These are phyloP conservation scores for Sanghuangporus weigelae DNA, from an alignment of 1,284 basidiomycete species.

Conservation along the genomic window DNA sequence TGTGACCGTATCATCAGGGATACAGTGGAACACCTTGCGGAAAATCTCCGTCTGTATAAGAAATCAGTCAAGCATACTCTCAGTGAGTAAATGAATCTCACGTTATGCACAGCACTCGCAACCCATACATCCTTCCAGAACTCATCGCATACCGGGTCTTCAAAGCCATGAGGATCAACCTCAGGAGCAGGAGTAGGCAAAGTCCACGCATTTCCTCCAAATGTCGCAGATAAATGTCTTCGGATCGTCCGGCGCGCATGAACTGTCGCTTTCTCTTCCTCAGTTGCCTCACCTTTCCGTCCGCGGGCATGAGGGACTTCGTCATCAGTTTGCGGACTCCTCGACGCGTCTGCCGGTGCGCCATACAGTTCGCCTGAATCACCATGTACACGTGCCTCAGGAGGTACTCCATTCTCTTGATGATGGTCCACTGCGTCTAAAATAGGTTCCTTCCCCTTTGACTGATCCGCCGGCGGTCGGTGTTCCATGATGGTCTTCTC, in stretches of 20 bases:
- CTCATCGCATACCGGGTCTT: constrained; percentile 78
- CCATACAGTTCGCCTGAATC: constrained; percentile 37
- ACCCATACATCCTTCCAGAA: constrained; percentile 93
- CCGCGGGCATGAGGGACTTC: constrained; percentile 40
- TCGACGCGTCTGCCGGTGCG: constrained; percentile 51
- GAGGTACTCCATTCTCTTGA: constrained; percentile 24
- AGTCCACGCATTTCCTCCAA: constrained; percentile 51
- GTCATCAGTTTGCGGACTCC: constrained; percentile 37
- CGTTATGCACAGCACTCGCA: constrained; percentile 79
- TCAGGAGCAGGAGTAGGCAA: constrained; percentile 63
- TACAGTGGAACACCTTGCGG: constrained; percentile 87
- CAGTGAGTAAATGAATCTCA: constrained; percentile 33
- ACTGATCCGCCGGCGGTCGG: constrained; percentile 27
- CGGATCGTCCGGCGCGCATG: constrained; percentile 46
- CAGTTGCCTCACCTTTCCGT: constrained; percentile 41
- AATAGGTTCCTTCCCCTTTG: constrained; percentile 32
- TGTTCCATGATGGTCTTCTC: constrained; percentile 55
- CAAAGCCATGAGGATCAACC: constrained; percentile 75
- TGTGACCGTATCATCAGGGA: constrained; percentile 86
- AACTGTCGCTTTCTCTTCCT: constrained; percentile 48
- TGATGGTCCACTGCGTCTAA: constrained; percentile 25
- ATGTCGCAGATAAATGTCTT: constrained; percentile 51
- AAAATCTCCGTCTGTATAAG: constrained; percentile 80
- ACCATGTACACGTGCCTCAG: constrained; percentile 35
- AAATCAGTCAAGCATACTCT: constrained; percentile 7